Conservation (phyloP, 345 rosid genomes). For the Mallotus nudiflorus region DNA sequence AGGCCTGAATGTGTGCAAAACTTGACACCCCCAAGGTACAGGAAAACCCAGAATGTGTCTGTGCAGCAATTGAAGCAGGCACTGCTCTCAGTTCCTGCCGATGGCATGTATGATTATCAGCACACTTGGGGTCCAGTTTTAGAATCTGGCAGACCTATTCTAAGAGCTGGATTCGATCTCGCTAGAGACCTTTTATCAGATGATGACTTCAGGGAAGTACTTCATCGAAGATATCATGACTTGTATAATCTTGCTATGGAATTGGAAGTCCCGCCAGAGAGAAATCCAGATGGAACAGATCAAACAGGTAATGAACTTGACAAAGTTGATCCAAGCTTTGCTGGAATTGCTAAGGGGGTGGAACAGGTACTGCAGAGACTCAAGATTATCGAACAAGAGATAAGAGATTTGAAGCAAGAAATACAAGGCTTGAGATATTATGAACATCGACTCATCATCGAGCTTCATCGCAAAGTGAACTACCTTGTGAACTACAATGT, state of each 20-base stretch:
- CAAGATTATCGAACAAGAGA: constrained; percentile 92
- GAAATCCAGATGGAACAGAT: constrained; percentile 46
- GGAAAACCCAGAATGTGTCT: constrained; percentile 65
- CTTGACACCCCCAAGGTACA: constrained; percentile 71
- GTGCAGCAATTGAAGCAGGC: constrained; percentile 78
- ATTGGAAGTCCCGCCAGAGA: constrained; percentile 69
- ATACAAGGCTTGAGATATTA: constrained; percentile 91
- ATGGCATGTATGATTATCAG: constrained; percentile 89
- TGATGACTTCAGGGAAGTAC: constrained; percentile 88
- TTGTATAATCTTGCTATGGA: constrained; percentile 80
- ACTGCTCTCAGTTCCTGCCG: constrained; percentile 85
- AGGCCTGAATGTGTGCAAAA: constrained; percentile 81
- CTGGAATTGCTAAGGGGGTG: constrained; percentile 90
- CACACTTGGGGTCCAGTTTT: constrained; percentile 79
- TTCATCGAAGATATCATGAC: constrained; percentile 82
- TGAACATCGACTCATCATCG: constrained; percentile 78
- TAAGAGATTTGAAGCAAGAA: constrained; percentile 91
- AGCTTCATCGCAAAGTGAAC: constrained; percentile 89
- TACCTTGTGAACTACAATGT: constrained; percentile 86
- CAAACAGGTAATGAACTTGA: constrained; percentile 40
- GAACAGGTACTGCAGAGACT: constrained; percentile 82
- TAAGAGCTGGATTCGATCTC: constrained; percentile 72
- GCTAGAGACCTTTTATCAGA: constrained; percentile 91
- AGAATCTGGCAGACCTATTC: constrained; percentile 62
- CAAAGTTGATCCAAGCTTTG: constrained; percentile 72